Conservation (phyloP, 2,329 filamentous ascomycete genomes). For the Penicillium palitans region DNA sequence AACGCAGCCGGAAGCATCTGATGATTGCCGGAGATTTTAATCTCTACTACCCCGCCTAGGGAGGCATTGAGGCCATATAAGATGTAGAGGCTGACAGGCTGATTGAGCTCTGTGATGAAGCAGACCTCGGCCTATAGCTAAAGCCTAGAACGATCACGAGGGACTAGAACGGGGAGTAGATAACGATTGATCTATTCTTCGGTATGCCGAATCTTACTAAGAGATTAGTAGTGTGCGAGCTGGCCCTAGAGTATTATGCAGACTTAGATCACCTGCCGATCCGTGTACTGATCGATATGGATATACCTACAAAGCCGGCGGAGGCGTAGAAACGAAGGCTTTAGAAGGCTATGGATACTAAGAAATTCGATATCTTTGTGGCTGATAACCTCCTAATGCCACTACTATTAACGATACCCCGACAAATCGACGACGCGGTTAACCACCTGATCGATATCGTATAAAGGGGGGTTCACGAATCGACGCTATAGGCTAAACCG, state of each 20-base stretch:
- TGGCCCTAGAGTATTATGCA: too few relatives aligned
- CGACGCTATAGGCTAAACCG: background rate
- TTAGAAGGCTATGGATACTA: background rate
- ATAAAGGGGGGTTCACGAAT: rapidly evolving
- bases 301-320: too few relatives aligned
- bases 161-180: too few relatives aligned
- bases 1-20: background rate
- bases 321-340: too few relatives aligned
- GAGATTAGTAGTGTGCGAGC: too few relatives aligned
- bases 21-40: background rate
- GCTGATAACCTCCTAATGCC: background rate
- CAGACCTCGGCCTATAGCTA: too few relatives aligned
- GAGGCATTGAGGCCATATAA: background rate
- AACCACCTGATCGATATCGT: background rate
- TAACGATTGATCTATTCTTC: too few relatives aligned
- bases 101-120: too few relatives aligned
- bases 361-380: background rate
- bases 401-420: background rate
- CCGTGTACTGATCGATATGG: too few relatives aligned
- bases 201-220: too few relatives aligned
- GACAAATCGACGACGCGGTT: background rate
- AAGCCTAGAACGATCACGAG: too few relatives aligned
- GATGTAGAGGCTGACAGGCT: background rate
- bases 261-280: too few relatives aligned
- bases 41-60: background rate